phyloP scores from a whole-genome alignment of 2,329 filamentous ascomycete genomes.

The Diaporthe vexans region DNA sequence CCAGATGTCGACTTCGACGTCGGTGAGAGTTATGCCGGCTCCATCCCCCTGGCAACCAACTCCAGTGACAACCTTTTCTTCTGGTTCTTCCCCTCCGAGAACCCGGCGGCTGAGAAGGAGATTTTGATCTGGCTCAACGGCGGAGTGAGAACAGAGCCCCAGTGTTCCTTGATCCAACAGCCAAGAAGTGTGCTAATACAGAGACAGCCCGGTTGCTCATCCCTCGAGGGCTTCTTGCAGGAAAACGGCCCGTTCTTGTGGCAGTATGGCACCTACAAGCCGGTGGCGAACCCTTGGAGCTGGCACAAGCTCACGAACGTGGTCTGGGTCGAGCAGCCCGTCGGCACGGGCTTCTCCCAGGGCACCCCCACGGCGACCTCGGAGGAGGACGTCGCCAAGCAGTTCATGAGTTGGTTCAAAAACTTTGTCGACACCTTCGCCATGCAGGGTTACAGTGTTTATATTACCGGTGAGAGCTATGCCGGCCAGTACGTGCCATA shows the following conservation, averaged over 20 bases:
- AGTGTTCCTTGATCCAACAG: neutral
- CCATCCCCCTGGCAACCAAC: constrained; percentile 68
- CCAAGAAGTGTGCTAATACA: neutral
- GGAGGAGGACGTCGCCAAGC: constrained; percentile 76
- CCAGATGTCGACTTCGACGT: constrained; percentile 80
- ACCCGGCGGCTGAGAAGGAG: constrained; percentile 65
- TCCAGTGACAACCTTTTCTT: constrained; percentile 68
- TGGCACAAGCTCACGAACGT: constrained; percentile 85
- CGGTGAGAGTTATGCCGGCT: constrained; percentile 74
- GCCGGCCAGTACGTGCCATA: constrained; percentile 79
- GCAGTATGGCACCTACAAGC: constrained; percentile 77
- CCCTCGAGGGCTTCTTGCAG: constrained; percentile 77
- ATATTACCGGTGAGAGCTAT: constrained; percentile 81
- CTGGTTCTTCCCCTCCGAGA: constrained; percentile 75
- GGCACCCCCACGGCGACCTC: constrained; percentile 74
- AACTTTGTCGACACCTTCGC: constrained; percentile 81
- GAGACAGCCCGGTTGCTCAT: constrained; percentile 68
- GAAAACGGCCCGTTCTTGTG: constrained; percentile 83
- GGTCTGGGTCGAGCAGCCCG: constrained; percentile 80
- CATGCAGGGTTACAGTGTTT: constrained; percentile 78
- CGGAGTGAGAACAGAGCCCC: constrained; percentile 51
- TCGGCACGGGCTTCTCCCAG: constrained; percentile 77
- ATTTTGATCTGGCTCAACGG: constrained; percentile 75
- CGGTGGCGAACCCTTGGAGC: constrained; percentile 76
- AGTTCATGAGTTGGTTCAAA: constrained; percentile 84